phyloP scores from a whole-genome alignment of 768 basidiomycete species.

The Tylopilus intermedius region DNA sequence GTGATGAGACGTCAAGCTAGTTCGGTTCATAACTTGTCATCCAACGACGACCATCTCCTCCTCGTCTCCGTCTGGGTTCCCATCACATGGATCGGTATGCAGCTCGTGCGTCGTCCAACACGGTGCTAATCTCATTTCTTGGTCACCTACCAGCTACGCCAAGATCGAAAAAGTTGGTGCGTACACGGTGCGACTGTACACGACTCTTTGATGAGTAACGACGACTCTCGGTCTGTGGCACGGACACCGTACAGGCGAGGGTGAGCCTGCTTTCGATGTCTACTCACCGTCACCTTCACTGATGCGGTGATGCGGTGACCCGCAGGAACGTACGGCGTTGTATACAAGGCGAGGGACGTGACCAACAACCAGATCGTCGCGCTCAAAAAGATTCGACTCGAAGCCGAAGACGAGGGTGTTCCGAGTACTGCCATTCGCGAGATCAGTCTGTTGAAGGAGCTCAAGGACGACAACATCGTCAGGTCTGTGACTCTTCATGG shows the following conservation, averaged over 20 bases:
- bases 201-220: conserved; percentile 6
- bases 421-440: conserved; percentile 97
- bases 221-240: conserved; percentile 18
- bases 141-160: conserved; percentile 64
- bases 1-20: conserved; percentile 10
- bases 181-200: conserved; percentile 33
- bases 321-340: conserved; percentile 94
- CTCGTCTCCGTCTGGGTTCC: conserved; percentile 1
- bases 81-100: conserved; percentile 34
- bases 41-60: conserved; percentile 15
- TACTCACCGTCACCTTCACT: not conserved
- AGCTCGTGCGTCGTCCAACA: conserved; percentile 3
- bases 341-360: conserved; percentile 91
- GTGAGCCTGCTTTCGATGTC: conserved; percentile 18
- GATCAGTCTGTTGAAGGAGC: conserved; percentile 94
- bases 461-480: conserved; percentile 95
- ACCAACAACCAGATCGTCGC: conserved; percentile 82
- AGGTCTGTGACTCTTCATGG: conserved; percentile 41
- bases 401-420: conserved; percentile 98
- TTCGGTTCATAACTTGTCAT: conserved; percentile 19
- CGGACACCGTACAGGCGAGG: conserved; percentile 37
- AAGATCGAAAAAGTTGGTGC: conserved; percentile 98
- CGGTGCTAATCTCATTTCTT: conserved; percentile 14
- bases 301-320: not conserved
- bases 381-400: conserved; percentile 96